Base-by-base conservation (phyloP, 371 early-diverging fungal species). In the Dipsacomyces acuminosporus region DNA sequence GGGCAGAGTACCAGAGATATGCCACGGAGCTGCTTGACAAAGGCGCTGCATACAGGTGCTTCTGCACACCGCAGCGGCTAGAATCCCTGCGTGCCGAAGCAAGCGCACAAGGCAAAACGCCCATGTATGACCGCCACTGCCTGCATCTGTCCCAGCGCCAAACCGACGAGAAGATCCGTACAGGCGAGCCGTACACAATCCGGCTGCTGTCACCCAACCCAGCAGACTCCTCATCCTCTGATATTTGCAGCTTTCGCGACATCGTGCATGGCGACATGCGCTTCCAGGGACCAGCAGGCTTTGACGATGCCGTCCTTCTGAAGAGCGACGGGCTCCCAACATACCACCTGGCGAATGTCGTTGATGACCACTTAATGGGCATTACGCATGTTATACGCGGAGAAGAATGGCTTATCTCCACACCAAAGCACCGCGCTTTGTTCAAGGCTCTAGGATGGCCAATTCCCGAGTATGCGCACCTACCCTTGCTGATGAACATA, bases 371-470 rank as follows among this genome's bases (percentile, higher is more conserved):
- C 56, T 45, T 79, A 17, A 94, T 96, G 94, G 76, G 77, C 8
- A 90, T 96, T 23, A 87, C 92, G 0, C 94, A 93, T 63, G 95
- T 96, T 8, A 64, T 96, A 23, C 81, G 96, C 41, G 96, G 96
- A 24, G 92, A 94, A 78, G 96, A 96, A 75, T 96, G 96, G 96
- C 78, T 96, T 15, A 81, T 90, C 8, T 93, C 93, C 1, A 90
- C 91, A 14, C 93, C 94, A 21, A 93, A 91, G 55, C 96, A 96
- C 72, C 51, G 91, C 0, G 59, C 89, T 7, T 76, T 96, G 13
- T 94, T 92, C 67, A 56, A 77, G 19, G 88, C 90, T 41, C 82
- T 94, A 60, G 88, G 84, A 1, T 93, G 93, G 93, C 59, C 63
- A 7, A 51, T 79, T 5, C 94, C 94, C 8, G 51, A 76, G 41